Evolutionary conservation across 139 green algal genomes (phyloP).

Genomic region (Gonium pectorale): DNA sequence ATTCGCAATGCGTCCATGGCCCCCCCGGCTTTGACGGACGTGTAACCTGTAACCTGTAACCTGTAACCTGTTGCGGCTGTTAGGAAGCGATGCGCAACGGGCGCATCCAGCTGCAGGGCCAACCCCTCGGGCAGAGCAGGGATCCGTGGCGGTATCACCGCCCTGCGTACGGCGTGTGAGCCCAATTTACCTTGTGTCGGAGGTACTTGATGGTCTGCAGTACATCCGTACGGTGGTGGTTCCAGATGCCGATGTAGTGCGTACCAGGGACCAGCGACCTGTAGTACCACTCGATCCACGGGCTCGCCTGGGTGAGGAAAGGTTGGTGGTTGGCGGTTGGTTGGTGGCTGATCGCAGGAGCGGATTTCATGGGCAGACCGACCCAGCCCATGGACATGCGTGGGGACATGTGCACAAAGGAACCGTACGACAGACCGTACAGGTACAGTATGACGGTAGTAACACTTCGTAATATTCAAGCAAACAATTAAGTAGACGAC

Average conservation of each 20-base stretch:
- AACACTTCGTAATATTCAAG: too few relatives aligned
- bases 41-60: too few relatives aligned
- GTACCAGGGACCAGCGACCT: slow-evolving; percentile 2
- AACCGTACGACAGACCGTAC: too few relatives aligned
- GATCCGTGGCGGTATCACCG: background rate
- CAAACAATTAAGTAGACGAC: too few relatives aligned
- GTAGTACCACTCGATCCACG: slow-evolving; percentile 49
- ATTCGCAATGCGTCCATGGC: too few relatives aligned
- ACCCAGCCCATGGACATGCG: too few relatives aligned
- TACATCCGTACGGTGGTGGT: slow-evolving; percentile 13
- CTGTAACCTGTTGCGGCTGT: background rate
- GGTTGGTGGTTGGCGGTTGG: background rate
- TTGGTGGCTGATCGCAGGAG: background rate
- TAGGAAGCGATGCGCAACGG: background rate
- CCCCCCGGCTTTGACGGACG: too few relatives aligned
- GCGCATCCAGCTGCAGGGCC: background rate
- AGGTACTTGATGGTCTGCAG: background rate
- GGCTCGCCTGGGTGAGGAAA: background rate
- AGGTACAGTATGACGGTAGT: too few relatives aligned
- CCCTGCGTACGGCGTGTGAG: background rate
- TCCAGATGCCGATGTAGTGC: slow-evolving; percentile 44
- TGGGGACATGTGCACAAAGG: too few relatives aligned
- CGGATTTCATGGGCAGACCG: background rate
- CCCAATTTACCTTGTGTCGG: background rate
- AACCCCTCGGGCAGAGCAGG: background rate